Conservation (phyloP, 2,329 filamentous ascomycete species). For the Penicillium sp. region DNA sequence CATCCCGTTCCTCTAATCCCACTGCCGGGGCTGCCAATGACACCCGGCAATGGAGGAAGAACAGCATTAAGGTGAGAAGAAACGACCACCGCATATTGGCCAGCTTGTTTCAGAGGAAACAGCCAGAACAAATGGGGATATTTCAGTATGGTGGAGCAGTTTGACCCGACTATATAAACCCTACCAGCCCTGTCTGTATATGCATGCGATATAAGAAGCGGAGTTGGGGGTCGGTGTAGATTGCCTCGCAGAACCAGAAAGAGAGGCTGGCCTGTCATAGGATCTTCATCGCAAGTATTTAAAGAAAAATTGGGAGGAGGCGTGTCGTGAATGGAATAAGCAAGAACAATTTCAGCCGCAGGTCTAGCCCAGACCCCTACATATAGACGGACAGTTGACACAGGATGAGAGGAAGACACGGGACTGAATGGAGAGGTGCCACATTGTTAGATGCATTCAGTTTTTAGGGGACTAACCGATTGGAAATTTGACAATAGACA, state of each 20-base stretch:
- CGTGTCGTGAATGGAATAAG: constrained; percentile 5
- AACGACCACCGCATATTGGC: constrained; percentile 18
- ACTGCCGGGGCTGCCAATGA: constrained; percentile 15
- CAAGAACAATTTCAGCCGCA: neutral
- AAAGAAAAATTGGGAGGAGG: neutral
- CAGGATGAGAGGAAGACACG: constrained; percentile 12
- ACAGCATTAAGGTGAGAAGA: constrained; percentile 8
- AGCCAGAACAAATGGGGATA: neutral
- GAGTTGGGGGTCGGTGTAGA: neutral
- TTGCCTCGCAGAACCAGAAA: neutral
- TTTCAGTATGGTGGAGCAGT: neutral
- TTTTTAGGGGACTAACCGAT: constrained; percentile 7
- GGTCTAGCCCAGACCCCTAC: constrained; percentile 13
- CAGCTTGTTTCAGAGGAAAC: neutral
- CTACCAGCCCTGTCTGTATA: neutral
- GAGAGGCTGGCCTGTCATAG: neutral
- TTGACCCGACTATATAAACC: neutral
- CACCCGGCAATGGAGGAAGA: constrained; percentile 10
- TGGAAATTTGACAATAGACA: constrained; percentile 12
- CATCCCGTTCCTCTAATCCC: constrained; percentile 2
- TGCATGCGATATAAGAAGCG: neutral
- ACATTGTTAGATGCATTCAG: constrained; percentile 11
- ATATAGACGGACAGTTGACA: constrained; percentile 12
- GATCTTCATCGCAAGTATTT: neutral
- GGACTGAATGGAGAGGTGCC: constrained; percentile 1